These are phyloP conservation scores for Candida sp. DNA, from an alignment of 1,139 yeast species.

Conservation along the genomic window DNA sequence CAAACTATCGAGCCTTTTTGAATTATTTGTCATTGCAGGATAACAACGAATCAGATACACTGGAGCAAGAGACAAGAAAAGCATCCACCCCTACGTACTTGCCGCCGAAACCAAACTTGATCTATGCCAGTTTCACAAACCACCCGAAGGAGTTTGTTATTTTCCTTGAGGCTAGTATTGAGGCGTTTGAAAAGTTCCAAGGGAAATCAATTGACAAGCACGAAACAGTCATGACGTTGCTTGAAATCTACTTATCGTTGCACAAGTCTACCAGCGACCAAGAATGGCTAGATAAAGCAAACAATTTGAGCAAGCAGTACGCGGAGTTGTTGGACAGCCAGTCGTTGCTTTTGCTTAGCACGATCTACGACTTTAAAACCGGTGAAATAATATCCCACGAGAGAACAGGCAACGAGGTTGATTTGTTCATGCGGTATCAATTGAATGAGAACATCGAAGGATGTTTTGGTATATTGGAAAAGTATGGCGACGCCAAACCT, in stretches of 20 bases:
- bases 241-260: conserved; percentile 77
- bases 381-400: conserved; percentile 45
- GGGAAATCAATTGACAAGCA: conserved; percentile 72
- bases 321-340: conserved; percentile 56
- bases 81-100: conserved; percentile 66
- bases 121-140: conserved; percentile 84
- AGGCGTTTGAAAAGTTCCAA: conserved; percentile 76
- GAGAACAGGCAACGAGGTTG: conserved; percentile 58
- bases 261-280: conserved; percentile 41
- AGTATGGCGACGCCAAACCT: conserved; percentile 65
- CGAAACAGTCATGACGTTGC: conserved; percentile 77
- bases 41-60: conserved; percentile 13
- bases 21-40: conserved; percentile 54
- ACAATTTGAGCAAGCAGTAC: conserved; percentile 48
- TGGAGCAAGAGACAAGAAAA: conserved; percentile 14
- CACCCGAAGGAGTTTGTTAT: conserved; percentile 90
- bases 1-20: conserved; percentile 75
- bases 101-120: conserved; percentile 90
- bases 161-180: conserved; percentile 92
- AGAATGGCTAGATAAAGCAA: conserved; percentile 73
- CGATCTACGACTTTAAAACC: conserved; percentile 59
- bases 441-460: conserved; percentile 60
- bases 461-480: conserved; percentile 59
- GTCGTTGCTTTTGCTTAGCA: conserved; percentile 66
- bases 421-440: conserved; percentile 66